phyloP scores from a whole-genome alignment of 805 yeast species.

The Sugiyamaella floridensis region DNA sequence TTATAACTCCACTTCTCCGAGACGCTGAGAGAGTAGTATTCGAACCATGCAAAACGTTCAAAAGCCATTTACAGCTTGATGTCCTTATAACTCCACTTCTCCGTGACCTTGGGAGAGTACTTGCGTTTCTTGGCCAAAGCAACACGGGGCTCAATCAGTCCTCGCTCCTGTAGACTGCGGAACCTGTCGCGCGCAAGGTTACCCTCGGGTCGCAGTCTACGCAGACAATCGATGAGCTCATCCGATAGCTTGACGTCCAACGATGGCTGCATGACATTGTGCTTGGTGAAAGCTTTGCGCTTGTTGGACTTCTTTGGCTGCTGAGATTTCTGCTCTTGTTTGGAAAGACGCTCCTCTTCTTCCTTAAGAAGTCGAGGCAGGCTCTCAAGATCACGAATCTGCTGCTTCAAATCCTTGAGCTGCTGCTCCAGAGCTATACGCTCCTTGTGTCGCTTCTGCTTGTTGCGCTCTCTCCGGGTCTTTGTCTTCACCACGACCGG shows the following conservation, averaged over 20 bases:
- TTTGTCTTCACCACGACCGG: conserved; percentile 64
- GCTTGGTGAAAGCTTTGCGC: conserved; percentile 36
- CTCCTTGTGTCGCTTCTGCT: conserved; percentile 50
- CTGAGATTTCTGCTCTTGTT: conserved; percentile 14
- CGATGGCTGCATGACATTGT: conserved; percentile 41
- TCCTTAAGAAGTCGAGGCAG: conserved; percentile 28
- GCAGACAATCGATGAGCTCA: conserved; percentile 78
- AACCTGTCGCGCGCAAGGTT: conserved; percentile 75
- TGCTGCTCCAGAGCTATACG: conserved; percentile 43
- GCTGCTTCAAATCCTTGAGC: conserved; percentile 51
- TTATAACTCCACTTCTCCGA: conserved; percentile 93
- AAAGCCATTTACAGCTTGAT: conserved; percentile 31
- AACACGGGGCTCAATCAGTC: conserved; percentile 79
- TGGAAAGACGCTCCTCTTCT: conserved; percentile 16
- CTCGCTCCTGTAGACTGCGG: conserved; percentile 73
- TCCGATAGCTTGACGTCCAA: conserved; percentile 78
- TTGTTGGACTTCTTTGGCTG: conserved; percentile 20
- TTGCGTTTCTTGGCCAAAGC: conserved; percentile 59
- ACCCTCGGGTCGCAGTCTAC: conserved; percentile 87
- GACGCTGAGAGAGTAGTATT: conserved; percentile 63
- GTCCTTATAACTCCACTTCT: conserved; percentile 91
- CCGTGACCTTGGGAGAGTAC: conserved; percentile 70
- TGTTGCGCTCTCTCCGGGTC: conserved; percentile 72
- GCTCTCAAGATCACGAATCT: conserved; percentile 52
- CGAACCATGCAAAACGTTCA: too few relatives aligned